Base-by-base conservation (phyloP, 768 basidiomycete species). In the Trametes sanguinea region DNA sequence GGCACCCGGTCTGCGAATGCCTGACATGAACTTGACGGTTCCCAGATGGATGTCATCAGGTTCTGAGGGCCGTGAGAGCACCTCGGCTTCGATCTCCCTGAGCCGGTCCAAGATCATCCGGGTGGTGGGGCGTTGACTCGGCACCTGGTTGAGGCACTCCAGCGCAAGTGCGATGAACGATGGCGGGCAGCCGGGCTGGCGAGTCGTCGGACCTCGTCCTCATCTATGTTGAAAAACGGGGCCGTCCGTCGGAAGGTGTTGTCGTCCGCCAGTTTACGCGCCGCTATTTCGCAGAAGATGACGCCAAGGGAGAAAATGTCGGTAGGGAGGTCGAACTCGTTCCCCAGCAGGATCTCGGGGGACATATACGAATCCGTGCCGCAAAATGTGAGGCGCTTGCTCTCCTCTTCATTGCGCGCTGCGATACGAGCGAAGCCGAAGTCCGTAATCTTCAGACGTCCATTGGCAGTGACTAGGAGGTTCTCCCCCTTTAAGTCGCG, bases 401-500 rank as follows among this genome's bases (percentile, higher is more conserved):
- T 83, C 76, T 98, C 96, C 65, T 95, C 95, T 60, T 87, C 92
- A 68, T 92, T 96, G 44, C 90, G 84, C 0, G 94, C 94, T 0
- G 94, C 94, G 68, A 98, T 97, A 39, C 96, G 84, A 4, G 95
- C 94, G 68, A 98, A 96, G 1, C 96, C 96, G 75, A 99, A 99
- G 71, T 99, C 96, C n/a, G 95, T 97, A 68, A 98, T 89, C 78
- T 98, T 99, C 70, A 98, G 82, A 46, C 96, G 86, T 22, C 94
- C 92, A 69, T 99, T 99, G 40, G 88, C 77, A 0, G 95, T 98
- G 22, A 98, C 88, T n/a, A 98, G 85, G 30, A 98, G 81, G 67
- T 99, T 99, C 78, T 98, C 96, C 40, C 95, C 95, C 75, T 99
- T 99, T 65, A 99, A 82, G 76, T 99, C 96, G 33, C 88, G 87